These are phyloP conservation scores for Trichosporon sp. DNA, from an alignment of 1,284 basidiomycete species.

Conservation along the genomic window DNA sequence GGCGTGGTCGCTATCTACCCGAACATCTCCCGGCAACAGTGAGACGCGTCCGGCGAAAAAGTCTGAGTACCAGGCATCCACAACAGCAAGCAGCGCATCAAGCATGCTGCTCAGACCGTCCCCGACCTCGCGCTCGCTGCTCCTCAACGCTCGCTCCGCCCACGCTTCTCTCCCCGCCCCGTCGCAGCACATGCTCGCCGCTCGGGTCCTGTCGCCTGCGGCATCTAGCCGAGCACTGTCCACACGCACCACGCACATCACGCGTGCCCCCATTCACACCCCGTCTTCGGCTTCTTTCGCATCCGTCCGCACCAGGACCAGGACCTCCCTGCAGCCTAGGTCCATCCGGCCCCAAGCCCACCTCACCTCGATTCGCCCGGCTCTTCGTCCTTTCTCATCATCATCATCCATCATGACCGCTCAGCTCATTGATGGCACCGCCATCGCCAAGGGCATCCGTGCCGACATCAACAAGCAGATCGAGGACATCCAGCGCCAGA, in stretches of 20 bases:
- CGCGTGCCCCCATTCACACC: neutral
- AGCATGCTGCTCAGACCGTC: neutral
- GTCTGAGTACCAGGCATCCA: neutral
- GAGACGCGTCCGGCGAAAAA: neutral
- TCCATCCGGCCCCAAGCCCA: neutral
- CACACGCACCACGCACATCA: neutral
- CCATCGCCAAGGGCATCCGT: conserved; percentile 82
- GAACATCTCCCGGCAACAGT: neutral
- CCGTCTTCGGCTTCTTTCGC: neutral
- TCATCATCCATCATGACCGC: conserved; percentile 31
- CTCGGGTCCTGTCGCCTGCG: neutral
- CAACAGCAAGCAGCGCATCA: neutral
- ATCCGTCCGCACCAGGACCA: neutral
- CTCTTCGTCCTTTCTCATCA: conserved; percentile 3
- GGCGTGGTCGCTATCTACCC: neutral
- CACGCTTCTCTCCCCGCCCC: neutral
- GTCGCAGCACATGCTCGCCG: neutral
- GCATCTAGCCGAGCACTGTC: neutral
- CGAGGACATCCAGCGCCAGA: conserved; percentile 56
- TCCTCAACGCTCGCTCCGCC: neutral
- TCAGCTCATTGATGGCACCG: conserved; percentile 79
- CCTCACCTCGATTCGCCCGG: neutral
- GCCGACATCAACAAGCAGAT: conserved; percentile 66
- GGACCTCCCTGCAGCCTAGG: neutral
- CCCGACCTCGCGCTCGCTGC: neutral